These are phyloP conservation scores for Cercospora janseana DNA, from an alignment of 2,329 filamentous ascomycete species.

Conservation along the genomic window DNA sequence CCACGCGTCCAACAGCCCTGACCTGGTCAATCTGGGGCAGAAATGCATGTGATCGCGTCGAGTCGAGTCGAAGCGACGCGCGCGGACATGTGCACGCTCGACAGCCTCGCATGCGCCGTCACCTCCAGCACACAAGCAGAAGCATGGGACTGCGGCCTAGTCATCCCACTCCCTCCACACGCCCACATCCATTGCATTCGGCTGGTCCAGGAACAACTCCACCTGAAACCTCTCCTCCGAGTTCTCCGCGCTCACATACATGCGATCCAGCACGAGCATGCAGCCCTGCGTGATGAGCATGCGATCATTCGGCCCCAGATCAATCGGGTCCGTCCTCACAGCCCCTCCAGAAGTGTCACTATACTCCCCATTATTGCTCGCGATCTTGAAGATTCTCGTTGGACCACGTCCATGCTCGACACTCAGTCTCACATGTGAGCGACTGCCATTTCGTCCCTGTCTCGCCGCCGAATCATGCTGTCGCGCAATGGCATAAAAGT, in stretches of 20 bases:
- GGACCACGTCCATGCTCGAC: conserved; percentile 72
- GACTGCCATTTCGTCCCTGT: conserved; percentile 21
- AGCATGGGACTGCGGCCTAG: conserved; percentile 11
- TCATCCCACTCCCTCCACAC: conserved; percentile 48
- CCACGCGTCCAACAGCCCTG: conserved; percentile 4
- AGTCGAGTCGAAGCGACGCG: no score
- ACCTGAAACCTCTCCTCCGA: conserved; percentile 53
- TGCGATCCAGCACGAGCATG: conserved; percentile 79
- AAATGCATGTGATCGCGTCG: conserved; percentile 1
- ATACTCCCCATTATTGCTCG: conserved; percentile 71
- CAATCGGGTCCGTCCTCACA: conserved; percentile 69
- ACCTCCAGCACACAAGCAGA: no score
- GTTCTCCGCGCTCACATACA: conserved; percentile 57
- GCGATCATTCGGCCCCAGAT: conserved; percentile 63
- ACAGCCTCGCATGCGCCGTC: no score
- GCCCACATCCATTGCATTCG: conserved; percentile 45
- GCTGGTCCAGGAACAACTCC: conserved; percentile 48
- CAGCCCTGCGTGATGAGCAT: conserved; percentile 52
- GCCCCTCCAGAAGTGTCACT: conserved; percentile 60
- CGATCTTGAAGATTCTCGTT: conserved; percentile 62
- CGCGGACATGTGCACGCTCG: no score
- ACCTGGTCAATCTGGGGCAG: conserved; percentile 2
- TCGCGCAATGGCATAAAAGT: conserved; percentile 34
- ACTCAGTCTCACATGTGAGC: conserved; percentile 63
- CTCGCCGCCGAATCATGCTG: conserved; percentile 23